Base-by-base conservation (phyloP, 2,329 filamentous ascomycete species). In the Pestalotiopsis sp. region DNA sequence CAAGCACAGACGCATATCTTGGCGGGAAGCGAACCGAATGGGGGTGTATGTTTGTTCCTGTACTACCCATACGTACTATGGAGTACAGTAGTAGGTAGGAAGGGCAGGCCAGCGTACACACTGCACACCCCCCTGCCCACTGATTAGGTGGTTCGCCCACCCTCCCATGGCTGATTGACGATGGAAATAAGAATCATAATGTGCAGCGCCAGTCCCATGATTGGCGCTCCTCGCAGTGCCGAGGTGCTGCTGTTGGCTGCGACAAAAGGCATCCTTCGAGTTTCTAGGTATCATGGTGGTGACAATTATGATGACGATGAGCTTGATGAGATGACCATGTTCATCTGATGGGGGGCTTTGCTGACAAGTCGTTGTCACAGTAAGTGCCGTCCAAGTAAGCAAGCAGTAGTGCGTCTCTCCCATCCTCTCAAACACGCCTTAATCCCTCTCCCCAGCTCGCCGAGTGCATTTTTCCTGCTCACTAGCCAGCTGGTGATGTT, bases 21-120 rank as follows among this genome's bases (percentile, higher is more conserved):
- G 61, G 27, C 38, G 61, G 61, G 27, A 64, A 38, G 17, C 13
- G 40, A 64, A 64, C 61, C 61, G 61, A 64, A 64, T 64, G 61
- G 61, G 25, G 20, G 38, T 52, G 45, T n/a, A n/a, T 52, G 17
- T 52, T 52, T 52, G 17, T 52, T 52, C 45, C 45, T 52, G 45
- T 17, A n/a, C 45, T 52, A n/a, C 45, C 45, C 27, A 31, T 31
- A 7, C 27, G 27, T 31, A 31, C 27, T 31, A 31, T 31, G 27
- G 27, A 31, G 27, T 31, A 31, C 27, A 31, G 27, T 31, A 31
- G 27, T 31, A 31, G 25, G 41, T 41, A 41, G 5, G 11, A 5
- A 4, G 7, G 40, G 40, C 40, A 45, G 41, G 13, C 41, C 41
- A 45, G 41, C 13, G 41, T 45, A 45, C 13, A n/a, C 17, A 14